phyloP scores from a whole-genome alignment of 345 rosid species.

The Tarenaya hassleriana region DNA sequence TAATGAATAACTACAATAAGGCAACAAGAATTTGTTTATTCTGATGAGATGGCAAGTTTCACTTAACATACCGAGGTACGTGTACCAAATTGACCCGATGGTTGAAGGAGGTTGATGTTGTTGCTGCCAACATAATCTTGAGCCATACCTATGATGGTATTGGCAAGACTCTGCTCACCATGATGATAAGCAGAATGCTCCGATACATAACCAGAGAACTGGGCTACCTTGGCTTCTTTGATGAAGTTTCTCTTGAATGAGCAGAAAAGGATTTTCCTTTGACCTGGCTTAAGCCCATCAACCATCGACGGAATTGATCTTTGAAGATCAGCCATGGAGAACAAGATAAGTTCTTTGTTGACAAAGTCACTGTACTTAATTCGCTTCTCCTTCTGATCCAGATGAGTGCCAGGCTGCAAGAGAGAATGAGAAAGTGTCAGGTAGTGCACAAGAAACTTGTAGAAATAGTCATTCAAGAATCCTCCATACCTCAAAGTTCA shows the following conservation, averaged over 20 bases:
- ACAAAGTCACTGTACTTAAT: slow-evolving; percentile 86
- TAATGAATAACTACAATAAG: slow-evolving; percentile 4
- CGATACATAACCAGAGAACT: slow-evolving; percentile 80
- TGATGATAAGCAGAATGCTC: slow-evolving; percentile 95
- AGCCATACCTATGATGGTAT: slow-evolving; percentile 89
- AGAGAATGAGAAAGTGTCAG: slow-evolving; percentile 20
- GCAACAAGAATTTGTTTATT: slow-evolving; percentile 9
- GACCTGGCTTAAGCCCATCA: slow-evolving; percentile 96
- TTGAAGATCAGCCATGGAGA: slow-evolving; percentile 96
- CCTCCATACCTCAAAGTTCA: slow-evolving; percentile 59
- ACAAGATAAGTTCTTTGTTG: slow-evolving; percentile 90
- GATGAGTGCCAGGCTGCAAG: slow-evolving; percentile 95
- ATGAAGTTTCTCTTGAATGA: slow-evolving; percentile 77
- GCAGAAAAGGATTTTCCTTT: slow-evolving; percentile 87
- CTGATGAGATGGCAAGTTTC: neutral
- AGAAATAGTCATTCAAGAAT: neutral
- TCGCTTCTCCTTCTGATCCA: slow-evolving; percentile 57
- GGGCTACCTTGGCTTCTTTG: slow-evolving; percentile 71
- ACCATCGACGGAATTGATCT: slow-evolving; percentile 96
- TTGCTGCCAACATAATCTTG: slow-evolving; percentile 95
- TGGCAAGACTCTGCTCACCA: slow-evolving; percentile 86
- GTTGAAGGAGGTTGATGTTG: slow-evolving; percentile 81
- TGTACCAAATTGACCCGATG: slow-evolving; percentile 86
- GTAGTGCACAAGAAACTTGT: neutral
- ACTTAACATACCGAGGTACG: slow-evolving; percentile 49